Evolutionary conservation across 2,329 filamentous ascomycete species (phyloP).

Genomic region (Ascocoryne sarcoides): DNA sequence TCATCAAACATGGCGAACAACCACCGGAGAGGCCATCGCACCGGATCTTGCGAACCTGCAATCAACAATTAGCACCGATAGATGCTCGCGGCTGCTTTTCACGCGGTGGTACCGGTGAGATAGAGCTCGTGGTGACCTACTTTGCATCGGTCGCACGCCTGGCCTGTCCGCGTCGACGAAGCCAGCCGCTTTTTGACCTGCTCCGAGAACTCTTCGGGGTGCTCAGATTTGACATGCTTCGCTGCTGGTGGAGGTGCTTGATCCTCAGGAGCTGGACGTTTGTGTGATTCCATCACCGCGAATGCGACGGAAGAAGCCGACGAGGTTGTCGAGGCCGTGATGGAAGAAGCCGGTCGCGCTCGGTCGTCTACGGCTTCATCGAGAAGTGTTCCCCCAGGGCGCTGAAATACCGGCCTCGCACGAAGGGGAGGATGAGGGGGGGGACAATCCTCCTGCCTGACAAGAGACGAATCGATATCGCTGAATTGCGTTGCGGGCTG

Average conservation of each 20-base stretch:
- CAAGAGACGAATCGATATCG: too few species aligned
- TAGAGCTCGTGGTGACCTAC: slow-evolving; percentile 37
- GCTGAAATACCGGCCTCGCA: too few species aligned
- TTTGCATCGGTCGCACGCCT: slow-evolving; percentile 86
- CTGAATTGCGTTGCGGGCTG: too few species aligned
- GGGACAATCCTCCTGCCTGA: too few species aligned
- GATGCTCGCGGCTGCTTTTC: too few species aligned
- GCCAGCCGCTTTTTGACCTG: slow-evolving; percentile 44
- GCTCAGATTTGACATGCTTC: slow-evolving; percentile 23
- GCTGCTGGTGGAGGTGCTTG: slow-evolving; percentile 10
- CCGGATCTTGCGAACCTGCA: slow-evolving; percentile 72
- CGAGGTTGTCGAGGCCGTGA: too few species aligned
- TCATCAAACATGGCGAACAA: slow-evolving; percentile 72
- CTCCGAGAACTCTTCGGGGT: slow-evolving; percentile 28
- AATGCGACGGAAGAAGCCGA: slow-evolving; percentile 14
- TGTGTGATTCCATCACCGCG: slow-evolving; percentile 20
- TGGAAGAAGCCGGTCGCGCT: slow-evolving; percentile 21
- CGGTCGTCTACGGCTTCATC: too few species aligned
- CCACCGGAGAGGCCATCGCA: slow-evolving; percentile 75
- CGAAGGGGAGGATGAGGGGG: too few species aligned
- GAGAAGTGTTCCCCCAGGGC: too few species aligned
- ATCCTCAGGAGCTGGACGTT: slow-evolving; percentile 18
- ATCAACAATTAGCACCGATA: background rate
- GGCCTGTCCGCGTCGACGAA: slow-evolving; percentile 56
- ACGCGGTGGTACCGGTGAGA: too few species aligned